Evolutionary conservation across 2,329 filamentous ascomycete genomes (phyloP), one percentile per base, ranked within the genome.

Genomic region (Monosporascus sp.): DNA sequence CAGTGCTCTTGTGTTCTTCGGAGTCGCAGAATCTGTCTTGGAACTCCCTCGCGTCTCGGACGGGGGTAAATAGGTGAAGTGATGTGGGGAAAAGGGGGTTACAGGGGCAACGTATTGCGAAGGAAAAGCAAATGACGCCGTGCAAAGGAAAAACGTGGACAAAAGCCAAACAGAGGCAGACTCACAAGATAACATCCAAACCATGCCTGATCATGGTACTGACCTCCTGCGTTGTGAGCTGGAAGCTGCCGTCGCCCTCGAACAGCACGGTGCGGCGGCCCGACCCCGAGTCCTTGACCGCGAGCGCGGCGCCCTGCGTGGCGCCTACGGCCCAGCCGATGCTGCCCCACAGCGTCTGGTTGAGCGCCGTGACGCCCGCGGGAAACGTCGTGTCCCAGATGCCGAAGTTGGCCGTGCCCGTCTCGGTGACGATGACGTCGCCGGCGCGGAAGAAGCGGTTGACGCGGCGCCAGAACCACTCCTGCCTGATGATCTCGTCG

Each of bases 361-460:
- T 91, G 64, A 96, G 83, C 19, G 88, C 88, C 7, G 82, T 90
- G n/a, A 92, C 88, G n/a, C 81, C 79, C 3, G 76, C 68, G 0
- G 91, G 91, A 73, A 96, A 94, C 43, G 82, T 82, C 5, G 90
- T 92, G 54, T 92, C 89, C 83, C 88, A 91, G 63, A 94, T 89
- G 52, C 91, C 91, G 68, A 95, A 93, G 73, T 91, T 93, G 54
- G 90, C 79, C 0, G 91, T 96, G 40, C 91, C 91, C 2, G 91
- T 96, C 69, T 95, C 91, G 0, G 91, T 93, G 49, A 96, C 81
- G 52, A 96, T 76, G 53, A 95, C 83, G 64, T 96, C 91, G 46
- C 85, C 78, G 51, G 85, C 76, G 51, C 80, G 77, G 9, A 96
- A 73, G 77, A 88, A 95, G 57, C 85, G 78, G 38, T 88, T 86